Evolutionary conservation across 371 early-diverging fungal species (phyloP), one percentile per base, ranked within the genome.

Genomic region (Lichtheimia ornata): DNA sequence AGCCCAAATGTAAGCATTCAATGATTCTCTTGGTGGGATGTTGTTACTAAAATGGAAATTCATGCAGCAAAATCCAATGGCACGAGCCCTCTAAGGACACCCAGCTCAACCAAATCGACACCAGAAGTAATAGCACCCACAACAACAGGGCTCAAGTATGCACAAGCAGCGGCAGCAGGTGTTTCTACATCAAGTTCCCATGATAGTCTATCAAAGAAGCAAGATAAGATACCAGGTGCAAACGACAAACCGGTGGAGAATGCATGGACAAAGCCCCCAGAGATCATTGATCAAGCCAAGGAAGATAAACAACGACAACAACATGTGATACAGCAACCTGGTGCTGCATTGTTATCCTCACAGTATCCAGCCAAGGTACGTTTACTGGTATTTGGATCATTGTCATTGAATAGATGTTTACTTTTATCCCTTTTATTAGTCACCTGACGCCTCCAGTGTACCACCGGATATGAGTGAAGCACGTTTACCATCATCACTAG

Each of bases 401-500:
- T 6, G 35, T 9, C 5, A 2, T 35, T 35, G 35, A 11, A 11
- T 35, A 35, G 35, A 35, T 35, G 35, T 11, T 35, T 35, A 35
- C 35, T 35, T 35, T 35, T 35, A 11, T 35, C 47, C 15, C 24
- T 28, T 53, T 14, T 50, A 44, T 50, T 56, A 50, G 41, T 51
- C 57, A 14, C 45, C 45, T 54, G 28, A 17, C 30, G 47, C 25
- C 6, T 35, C 60, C 47, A 22, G 11, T 45, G 44, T 50, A 4
- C 30, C 66, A 22, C 25, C 62, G 27, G 67, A 72, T 3, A 71
- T 71, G 47, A 58, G 68, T 42, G 90, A 88, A 64, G 77, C 81
- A 27, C 77, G 83, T 35, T 70, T 92, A 56, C 91, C 92, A 9
- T 82, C 88, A 52, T 84, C 90, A n/a, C 71, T 92, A 43, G 86